These are phyloP conservation scores for Limnomonas spitsbergensis DNA, from an alignment of 139 green algal species.

Conservation along the genomic window DNA sequence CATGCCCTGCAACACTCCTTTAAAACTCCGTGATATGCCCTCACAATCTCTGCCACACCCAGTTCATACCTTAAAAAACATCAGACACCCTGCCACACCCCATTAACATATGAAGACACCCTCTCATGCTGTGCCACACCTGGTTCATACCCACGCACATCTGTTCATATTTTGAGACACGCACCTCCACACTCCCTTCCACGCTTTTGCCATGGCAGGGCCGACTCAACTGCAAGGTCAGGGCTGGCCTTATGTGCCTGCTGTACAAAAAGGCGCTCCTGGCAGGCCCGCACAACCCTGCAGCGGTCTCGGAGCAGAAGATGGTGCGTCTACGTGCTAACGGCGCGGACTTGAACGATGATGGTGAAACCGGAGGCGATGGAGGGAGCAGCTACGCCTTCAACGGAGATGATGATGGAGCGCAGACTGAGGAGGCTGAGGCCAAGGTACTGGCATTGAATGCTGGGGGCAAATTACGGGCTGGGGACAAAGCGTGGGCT, in stretches of 20 bases:
- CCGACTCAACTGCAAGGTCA: slow-evolving; percentile 51
- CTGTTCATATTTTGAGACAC: neutral
- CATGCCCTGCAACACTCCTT: too few relatives aligned
- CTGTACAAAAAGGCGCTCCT: slow-evolving; percentile 69
- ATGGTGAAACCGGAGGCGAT: neutral
- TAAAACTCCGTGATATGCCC: too few relatives aligned
- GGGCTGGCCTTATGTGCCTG: slow-evolving; percentile 52
- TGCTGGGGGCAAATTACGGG: too few relatives aligned
- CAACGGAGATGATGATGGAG: neutral
- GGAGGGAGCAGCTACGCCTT: neutral
- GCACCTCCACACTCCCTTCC: neutral
- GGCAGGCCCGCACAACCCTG: slow-evolving; percentile 13
- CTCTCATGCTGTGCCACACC: neutral
- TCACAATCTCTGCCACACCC: too few relatives aligned
- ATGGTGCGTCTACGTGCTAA: too few relatives aligned
- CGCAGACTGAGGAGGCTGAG: neutral
- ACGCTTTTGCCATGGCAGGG: slow-evolving; percentile 24
- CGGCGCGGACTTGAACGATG: too few relatives aligned
- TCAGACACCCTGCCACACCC: neutral
- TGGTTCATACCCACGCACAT: neutral
- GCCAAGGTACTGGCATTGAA: neutral
- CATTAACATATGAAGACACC: neutral
- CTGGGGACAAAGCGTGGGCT: too few relatives aligned
- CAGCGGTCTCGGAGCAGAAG: neutral
- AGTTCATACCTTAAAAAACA: too few relatives aligned